Evolutionary conservation across 495 filamentous ascomycete species (phyloP).

Genomic region (Bacidia gigantensis): DNA sequence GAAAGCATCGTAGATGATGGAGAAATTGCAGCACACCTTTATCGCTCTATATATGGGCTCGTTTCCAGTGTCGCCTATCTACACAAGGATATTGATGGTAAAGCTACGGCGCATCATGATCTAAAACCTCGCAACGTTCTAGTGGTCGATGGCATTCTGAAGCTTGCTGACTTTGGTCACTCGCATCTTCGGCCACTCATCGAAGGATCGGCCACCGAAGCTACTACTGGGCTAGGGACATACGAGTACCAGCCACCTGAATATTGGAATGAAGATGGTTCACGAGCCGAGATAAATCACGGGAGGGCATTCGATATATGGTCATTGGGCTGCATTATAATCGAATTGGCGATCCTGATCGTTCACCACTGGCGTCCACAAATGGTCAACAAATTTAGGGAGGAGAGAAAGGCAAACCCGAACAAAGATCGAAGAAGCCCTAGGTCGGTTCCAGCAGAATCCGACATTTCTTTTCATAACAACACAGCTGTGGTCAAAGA

Average conservation of each 20-base stretch:
- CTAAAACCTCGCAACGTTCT: slow-evolving; percentile 14
- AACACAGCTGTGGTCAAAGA: slow-evolving; percentile 3
- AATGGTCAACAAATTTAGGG: slow-evolving; percentile 6
- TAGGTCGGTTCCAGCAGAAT: not conserved
- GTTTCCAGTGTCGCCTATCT: slow-evolving; percentile 13
- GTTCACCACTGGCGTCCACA: slow-evolving; percentile 7
- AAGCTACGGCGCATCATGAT: slow-evolving; percentile 12
- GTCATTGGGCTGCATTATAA: slow-evolving; percentile 11
- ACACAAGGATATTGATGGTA: slow-evolving; percentile 10
- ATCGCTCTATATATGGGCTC: slow-evolving; percentile 12
- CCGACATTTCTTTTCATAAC: slow-evolving; percentile 12
- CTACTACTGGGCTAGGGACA: slow-evolving; percentile 9
- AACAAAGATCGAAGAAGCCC: slow-evolving; percentile 8
- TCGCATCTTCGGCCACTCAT: slow-evolving; percentile 11
- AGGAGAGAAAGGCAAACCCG: slow-evolving; percentile 3
- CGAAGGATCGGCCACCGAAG: slow-evolving; percentile 10
- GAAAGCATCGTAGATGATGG: slow-evolving; percentile 1
- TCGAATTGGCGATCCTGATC: slow-evolving; percentile 10
- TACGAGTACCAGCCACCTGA: slow-evolving; percentile 14
- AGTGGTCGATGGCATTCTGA: slow-evolving; percentile 5
- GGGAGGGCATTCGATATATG: slow-evolving; percentile 13
- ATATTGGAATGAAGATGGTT: slow-evolving; percentile 11
- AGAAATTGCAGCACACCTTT: slow-evolving; percentile 6
- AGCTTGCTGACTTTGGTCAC: slow-evolving; percentile 13
- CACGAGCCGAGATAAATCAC: slow-evolving; percentile 7